Conservation (phyloP, 371 early-diverging fungal species). For the Mucor plumbeus region DNA sequence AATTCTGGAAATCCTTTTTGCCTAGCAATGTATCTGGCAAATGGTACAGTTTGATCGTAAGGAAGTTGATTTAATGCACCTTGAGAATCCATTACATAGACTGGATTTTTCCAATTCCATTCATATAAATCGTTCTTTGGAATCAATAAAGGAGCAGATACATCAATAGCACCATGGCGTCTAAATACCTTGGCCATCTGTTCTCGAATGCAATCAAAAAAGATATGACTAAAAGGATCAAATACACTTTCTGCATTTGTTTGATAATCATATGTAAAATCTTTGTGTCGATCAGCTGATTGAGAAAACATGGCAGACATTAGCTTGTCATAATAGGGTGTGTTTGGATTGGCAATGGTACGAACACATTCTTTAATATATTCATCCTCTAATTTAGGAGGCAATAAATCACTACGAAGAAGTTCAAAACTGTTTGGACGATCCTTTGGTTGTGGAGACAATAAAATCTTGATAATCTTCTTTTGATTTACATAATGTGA, state of each 20-base stretch:
- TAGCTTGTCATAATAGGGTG: conserved; percentile 84
- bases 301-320: conserved; percentile 85
- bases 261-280: conserved; percentile 90
- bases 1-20: conserved; percentile 71
- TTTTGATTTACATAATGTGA: conserved; percentile 64
- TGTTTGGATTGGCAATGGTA: conserved; percentile 88
- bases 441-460: conserved; percentile 81
- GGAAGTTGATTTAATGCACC: conserved; percentile 89
- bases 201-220: conserved; percentile 74
- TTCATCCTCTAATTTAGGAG: conserved; percentile 91
- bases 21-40: conserved; percentile 85
- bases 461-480: conserved; percentile 73
- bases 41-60: conserved; percentile 92
- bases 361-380: conserved; percentile 91
- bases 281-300: conserved; percentile 82
- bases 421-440: conserved; percentile 88
- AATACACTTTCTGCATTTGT: conserved; percentile 53
- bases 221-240: conserved; percentile 69
- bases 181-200: conserved; percentile 82
- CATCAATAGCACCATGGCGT: conserved; percentile 87
- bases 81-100: conserved; percentile 79
- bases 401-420: conserved; percentile 77
- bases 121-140: conserved; percentile 82
- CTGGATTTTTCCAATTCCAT: conserved; percentile 71
- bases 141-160: conserved; percentile 83